Conservation (phyloP, 1,284 basidiomycete species). For the Ganoderma sinense region DNA sequence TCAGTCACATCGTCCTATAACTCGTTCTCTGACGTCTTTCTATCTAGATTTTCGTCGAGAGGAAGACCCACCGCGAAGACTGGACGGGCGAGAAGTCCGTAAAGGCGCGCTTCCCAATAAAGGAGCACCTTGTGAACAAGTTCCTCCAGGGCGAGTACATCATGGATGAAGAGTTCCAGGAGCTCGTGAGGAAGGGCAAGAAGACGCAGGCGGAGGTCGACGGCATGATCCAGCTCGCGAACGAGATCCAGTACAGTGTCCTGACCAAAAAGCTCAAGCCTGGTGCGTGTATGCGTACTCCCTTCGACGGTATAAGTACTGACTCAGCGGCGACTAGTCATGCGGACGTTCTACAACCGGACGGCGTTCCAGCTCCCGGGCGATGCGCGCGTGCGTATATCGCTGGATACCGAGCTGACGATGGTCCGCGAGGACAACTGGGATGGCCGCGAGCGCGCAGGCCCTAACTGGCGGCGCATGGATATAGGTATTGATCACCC, state of each 20-base stretch:
- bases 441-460: conserved; percentile 83
- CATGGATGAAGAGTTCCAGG: conserved; percentile 95
- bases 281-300: conserved; percentile 53
- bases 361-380: conserved; percentile 99
- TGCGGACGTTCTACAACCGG: conserved; percentile 99
- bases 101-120: conserved; percentile 97
- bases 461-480: conserved; percentile 92
- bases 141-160: conserved; percentile 92
- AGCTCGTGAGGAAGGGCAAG: conserved; percentile 90
- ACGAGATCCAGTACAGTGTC: conserved; percentile 94
- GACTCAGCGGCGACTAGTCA: conserved; percentile 53
- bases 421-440: conserved; percentile 98
- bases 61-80: conserved; percentile 98
- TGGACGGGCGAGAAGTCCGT: conserved; percentile 99
- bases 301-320: background rate
- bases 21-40: conserved; percentile 2
- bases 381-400: conserved; percentile 97
- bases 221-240: conserved; percentile 94
- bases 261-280: conserved; percentile 86
- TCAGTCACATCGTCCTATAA: background rate
- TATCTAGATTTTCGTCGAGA: conserved; percentile 92
- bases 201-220: conserved; percentile 95
- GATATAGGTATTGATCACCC: conserved; percentile 95
- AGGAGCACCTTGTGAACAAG: conserved; percentile 94
- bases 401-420: conserved; percentile 95